Conservation (phyloP, 1,284 basidiomycete genomes). For the Anthracocystis panici-leucophaei region DNA sequence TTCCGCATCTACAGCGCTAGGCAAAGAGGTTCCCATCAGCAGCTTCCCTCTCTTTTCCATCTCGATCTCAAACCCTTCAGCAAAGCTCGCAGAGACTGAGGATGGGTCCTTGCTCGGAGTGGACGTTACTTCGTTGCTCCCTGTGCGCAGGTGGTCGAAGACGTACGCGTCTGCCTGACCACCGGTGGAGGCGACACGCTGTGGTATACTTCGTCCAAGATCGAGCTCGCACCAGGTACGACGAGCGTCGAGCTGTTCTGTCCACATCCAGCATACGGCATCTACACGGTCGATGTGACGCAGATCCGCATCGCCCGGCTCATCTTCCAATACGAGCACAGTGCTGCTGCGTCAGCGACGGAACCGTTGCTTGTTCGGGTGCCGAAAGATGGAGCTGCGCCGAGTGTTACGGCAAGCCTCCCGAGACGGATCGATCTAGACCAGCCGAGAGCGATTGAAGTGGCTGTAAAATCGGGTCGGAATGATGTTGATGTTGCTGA, state of each 20-base stretch:
- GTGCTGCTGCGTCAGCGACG: constrained; percentile 8
- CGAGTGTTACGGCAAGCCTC: constrained; percentile 30
- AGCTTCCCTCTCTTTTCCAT: constrained; percentile 50
- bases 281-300: constrained; percentile 61
- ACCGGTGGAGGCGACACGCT: constrained; percentile 44
- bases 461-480: constrained; percentile 52
- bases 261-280: constrained; percentile 50
- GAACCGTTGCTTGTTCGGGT: constrained; percentile 45
- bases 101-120: constrained; percentile 57
- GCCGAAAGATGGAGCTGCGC: constrained; percentile 56
- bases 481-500: constrained; percentile 43
- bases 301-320: constrained; percentile 58
- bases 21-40: constrained; percentile 53
- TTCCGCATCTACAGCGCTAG: constrained; percentile 25
- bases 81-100: constrained; percentile 32
- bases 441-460: constrained; percentile 35
- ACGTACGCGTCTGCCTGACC: constrained; percentile 58
- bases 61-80: constrained; percentile 9
- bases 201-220: constrained; percentile 55
- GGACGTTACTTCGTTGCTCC: constrained; percentile 39
- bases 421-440: constrained; percentile 57
- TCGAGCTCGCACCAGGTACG: constrained; percentile 45
- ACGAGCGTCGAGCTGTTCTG: constrained; percentile 50
- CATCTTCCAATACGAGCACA: constrained; percentile 59
- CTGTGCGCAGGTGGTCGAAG: constrained; percentile 52